These are phyloP conservation scores for Cladosporium sp. DNA, from an alignment of 2,329 filamentous ascomycete species.

Conservation along the genomic window DNA sequence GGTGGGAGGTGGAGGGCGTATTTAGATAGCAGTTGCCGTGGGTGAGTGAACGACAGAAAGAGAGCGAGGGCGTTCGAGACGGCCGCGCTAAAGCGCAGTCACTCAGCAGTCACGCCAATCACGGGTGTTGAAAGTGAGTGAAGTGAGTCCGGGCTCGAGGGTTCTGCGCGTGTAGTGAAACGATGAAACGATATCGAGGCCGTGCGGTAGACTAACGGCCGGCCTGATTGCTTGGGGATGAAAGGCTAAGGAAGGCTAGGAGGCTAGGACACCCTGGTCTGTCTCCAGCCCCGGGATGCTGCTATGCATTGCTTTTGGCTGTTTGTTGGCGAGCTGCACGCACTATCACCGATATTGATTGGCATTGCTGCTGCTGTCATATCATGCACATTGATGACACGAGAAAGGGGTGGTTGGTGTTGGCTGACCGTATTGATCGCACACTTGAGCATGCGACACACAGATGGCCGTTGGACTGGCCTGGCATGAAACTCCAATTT, in stretches of 20 bases:
- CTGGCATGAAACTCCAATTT: background rate
- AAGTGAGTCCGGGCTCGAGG: background rate
- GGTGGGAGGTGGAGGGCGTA: background rate
- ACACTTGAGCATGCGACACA: slow-evolving; percentile 8
- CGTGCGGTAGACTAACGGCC: slow-evolving; percentile 1
- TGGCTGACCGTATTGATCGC: background rate
- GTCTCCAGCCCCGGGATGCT: background rate
- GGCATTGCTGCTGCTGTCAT: too few species aligned
- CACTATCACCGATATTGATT: too few species aligned
- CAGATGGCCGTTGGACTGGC: slow-evolving; percentile 5
- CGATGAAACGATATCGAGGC: slow-evolving; percentile 6
- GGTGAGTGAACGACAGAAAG: background rate
- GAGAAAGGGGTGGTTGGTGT: slow-evolving; percentile 2
- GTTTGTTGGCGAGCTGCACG: too few species aligned
- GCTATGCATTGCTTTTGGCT: too few species aligned
- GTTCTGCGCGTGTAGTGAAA: background rate
- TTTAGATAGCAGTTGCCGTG: slow-evolving; percentile 3
- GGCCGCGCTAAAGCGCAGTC: slow-evolving; percentile 1
- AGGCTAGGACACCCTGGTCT: too few species aligned
- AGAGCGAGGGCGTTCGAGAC: slow-evolving; percentile 8
- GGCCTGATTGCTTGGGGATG: background rate
- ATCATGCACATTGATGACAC: slow-evolving; percentile 4
- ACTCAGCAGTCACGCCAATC: background rate
- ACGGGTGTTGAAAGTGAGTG: background rate
- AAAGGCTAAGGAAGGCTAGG: too few species aligned